These are phyloP conservation scores for Solanum aculeatissimum DNA, from an alignment of 305 asterid species.

Conservation along the genomic window DNA sequence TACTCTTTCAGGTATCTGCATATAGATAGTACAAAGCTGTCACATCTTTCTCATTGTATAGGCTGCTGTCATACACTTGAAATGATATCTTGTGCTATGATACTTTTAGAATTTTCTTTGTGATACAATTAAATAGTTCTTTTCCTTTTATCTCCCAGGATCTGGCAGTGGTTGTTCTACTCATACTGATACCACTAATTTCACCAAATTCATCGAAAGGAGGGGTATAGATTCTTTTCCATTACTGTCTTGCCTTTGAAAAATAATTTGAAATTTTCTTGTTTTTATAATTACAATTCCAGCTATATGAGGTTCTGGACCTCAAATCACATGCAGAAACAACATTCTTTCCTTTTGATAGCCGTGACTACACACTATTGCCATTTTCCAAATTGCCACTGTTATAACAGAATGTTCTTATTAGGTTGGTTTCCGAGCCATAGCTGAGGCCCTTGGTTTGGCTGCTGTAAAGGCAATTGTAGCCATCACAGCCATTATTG, in stretches of 20 bases:
- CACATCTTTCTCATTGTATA: background rate
- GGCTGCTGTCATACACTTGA: background rate
- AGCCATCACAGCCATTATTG: slow-evolving; percentile 95
- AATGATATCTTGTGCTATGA: background rate
- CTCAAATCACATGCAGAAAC: background rate
- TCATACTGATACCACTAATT: slow-evolving; percentile 89
- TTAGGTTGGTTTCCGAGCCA: slow-evolving; percentile 95
- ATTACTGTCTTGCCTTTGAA: background rate
- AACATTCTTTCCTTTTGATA: background rate
- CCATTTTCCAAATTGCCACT: background rate
- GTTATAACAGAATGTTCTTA: background rate
- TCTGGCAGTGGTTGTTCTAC: slow-evolving; percentile 99
- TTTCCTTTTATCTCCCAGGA: slow-evolving; percentile 43
- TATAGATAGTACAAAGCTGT: background rate
- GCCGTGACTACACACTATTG: background rate
- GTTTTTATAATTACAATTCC: background rate
- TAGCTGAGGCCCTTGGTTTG: slow-evolving; percentile 98
- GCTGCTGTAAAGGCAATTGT: slow-evolving; percentile 98
- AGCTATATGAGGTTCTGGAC: background rate
- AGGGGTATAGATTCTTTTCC: slow-evolving; percentile 60
- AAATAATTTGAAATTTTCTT: background rate
- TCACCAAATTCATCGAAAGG: slow-evolving; percentile 99
- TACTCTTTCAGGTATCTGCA: slow-evolving; percentile 83
- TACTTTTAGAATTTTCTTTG: background rate
- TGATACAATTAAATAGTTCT: background rate